These are phyloP conservation scores for Aspergillus wentii DNA, from an alignment of 495 filamentous ascomycete species.

Conservation along the genomic window DNA sequence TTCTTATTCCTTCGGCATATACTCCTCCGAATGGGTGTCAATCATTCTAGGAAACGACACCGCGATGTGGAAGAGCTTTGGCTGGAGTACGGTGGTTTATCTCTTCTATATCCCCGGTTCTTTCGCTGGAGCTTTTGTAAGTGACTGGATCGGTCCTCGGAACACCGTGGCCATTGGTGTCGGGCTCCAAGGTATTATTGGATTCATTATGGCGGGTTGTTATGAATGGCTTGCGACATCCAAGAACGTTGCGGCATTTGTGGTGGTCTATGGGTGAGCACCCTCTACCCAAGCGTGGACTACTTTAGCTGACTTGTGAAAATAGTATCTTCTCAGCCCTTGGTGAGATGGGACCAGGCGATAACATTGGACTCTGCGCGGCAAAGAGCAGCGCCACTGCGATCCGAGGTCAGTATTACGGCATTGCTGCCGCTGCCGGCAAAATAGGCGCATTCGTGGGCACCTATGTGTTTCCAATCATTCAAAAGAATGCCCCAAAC, in stretches of 20 bases:
- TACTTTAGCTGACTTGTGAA: background rate
- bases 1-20: conserved; percentile 74
- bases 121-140: conserved; percentile 65
- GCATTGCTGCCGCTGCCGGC: conserved; percentile 75
- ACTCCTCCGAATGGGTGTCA: conserved; percentile 63
- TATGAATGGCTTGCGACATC: conserved; percentile 60
- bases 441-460: conserved; percentile 93
- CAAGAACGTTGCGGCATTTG: conserved; percentile 66
- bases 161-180: conserved; percentile 66
- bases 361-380: conserved; percentile 86
- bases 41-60: conserved; percentile 55
- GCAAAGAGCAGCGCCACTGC: conserved; percentile 85
- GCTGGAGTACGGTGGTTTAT: conserved; percentile 82
- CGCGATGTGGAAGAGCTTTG: conserved; percentile 69
- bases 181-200: conserved; percentile 65
- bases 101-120: conserved; percentile 84
- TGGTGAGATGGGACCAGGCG: conserved; percentile 81
- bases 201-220: conserved; percentile 79
- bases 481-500: conserved; percentile 60
- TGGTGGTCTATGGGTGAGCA: conserved; percentile 61
- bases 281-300: too few species aligned
- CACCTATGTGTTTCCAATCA: conserved; percentile 72
- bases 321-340: conserved; percentile 73
- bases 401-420: conserved; percentile 88
- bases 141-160: conserved; percentile 72